Conservation (phyloP, 495 filamentous ascomycete genomes). For the Aspergillus sparsus region DNA sequence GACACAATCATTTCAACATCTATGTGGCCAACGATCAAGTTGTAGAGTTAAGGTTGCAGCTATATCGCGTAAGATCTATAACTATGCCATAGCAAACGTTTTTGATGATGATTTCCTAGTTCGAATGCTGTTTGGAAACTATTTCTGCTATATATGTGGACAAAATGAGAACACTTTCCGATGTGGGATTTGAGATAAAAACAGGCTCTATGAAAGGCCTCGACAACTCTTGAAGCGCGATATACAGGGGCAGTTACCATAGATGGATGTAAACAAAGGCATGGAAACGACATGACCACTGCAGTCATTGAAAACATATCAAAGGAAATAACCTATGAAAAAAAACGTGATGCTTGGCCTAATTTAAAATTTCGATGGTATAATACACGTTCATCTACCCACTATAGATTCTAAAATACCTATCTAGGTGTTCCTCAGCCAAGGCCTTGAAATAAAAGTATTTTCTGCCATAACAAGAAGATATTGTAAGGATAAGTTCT, state of each 20-base stretch:
- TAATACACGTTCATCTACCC: no score
- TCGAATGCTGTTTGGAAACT: slow-evolving; percentile 19
- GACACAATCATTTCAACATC: no score
- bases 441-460: no score
- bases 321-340: no score
- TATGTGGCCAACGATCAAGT: slow-evolving; percentile 7
- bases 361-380: no score
- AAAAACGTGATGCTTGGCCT: no score
- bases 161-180: slow-evolving; percentile 50
- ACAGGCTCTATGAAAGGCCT: slow-evolving; percentile 32
- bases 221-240: slow-evolving; percentile 12
- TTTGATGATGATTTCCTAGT: neutral
- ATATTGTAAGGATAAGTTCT: no score
- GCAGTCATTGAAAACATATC: no score
- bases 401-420: no score
- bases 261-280: slow-evolving; percentile 2
- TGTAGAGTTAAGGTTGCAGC: slow-evolving; percentile 30
- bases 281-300: no score
- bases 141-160: slow-evolving; percentile 31
- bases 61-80: slow-evolving; percentile 29
- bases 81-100: neutral
- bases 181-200: slow-evolving; percentile 46
- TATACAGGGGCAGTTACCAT: slow-evolving; percentile 3
- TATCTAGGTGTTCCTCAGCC: no score
- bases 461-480: no score